These are phyloP conservation scores for Fusarium annulatum DNA, from an alignment of 2,329 filamentous ascomycete genomes.

Conservation along the genomic window DNA sequence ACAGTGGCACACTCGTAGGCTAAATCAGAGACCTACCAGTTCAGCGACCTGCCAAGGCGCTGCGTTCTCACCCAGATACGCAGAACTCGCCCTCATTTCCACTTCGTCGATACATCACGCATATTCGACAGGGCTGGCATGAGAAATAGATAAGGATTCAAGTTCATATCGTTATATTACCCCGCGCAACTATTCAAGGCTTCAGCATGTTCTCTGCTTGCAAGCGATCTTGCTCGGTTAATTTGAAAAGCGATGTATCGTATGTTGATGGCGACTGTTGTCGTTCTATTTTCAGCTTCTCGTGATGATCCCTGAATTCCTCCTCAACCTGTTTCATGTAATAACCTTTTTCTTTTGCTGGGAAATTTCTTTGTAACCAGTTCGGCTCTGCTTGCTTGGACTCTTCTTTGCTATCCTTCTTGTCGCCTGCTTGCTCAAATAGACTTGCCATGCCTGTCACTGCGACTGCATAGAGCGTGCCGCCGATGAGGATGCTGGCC, in stretches of 20 bases:
- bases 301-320: not conserved
- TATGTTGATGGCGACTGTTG: too few relatives aligned
- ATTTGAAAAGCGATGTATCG: not conserved
- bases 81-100: not conserved
- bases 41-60: accelerated
- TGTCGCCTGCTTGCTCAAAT: not conserved
- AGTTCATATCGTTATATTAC: not conserved
- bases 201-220: not conserved
- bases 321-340: not conserved
- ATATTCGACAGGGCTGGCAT: too few relatives aligned
- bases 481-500: not conserved
- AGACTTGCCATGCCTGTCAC: not conserved
- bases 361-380: not conserved
- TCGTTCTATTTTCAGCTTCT: too few relatives aligned
- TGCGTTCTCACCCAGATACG: not conserved
- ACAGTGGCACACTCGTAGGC: not conserved
- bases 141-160: too few relatives aligned
- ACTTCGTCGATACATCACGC: too few relatives aligned
- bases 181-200: not conserved
- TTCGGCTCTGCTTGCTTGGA: not conserved
- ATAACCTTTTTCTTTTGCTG: not conserved
- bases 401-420: not conserved
- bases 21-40: not conserved
- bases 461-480: not conserved
- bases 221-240: not conserved